Evolutionary conservation across 2,329 filamentous ascomycete genomes (phyloP).

Genomic region (Aureobasidium sp.): DNA sequence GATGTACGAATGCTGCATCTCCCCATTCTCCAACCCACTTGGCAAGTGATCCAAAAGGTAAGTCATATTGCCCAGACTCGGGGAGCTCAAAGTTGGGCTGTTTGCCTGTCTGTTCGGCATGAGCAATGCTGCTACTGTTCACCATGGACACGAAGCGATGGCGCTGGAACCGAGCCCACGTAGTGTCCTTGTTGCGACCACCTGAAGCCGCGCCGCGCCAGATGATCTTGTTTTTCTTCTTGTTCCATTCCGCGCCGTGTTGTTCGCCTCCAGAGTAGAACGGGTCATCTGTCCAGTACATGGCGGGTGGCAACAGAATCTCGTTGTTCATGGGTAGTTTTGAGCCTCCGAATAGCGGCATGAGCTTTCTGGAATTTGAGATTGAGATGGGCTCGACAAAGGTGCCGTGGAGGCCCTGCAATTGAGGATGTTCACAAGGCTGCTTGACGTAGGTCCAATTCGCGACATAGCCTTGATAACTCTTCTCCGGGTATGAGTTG

Average conservation of each 20-base stretch:
- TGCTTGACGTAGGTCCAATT: conserved; percentile 43
- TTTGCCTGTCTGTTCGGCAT: conserved; percentile 39
- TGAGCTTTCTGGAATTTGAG: conserved; percentile 36
- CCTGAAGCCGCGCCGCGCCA: conserved; percentile 46
- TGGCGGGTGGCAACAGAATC: conserved; percentile 44
- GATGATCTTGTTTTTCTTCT: conserved; percentile 36
- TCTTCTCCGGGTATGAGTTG: conserved; percentile 25
- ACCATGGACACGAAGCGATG: conserved; percentile 70
- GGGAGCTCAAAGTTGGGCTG: conserved; percentile 37
- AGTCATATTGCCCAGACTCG: conserved; percentile 32
- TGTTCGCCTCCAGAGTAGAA: conserved; percentile 37
- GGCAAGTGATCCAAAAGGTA: conserved; percentile 30
- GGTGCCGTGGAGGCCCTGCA: conserved; percentile 41
- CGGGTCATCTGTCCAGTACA: conserved; percentile 42
- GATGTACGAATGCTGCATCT: conserved; percentile 38
- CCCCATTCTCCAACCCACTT: conserved; percentile 35
- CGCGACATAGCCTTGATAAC: conserved; percentile 39
- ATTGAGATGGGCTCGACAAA: conserved; percentile 45
- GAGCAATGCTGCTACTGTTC: conserved; percentile 54
- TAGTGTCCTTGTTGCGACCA: conserved; percentile 43
- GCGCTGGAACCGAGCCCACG: conserved; percentile 67
- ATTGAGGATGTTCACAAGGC: conserved; percentile 39
- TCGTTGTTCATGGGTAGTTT: conserved; percentile 47
- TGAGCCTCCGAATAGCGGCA: conserved; percentile 45
- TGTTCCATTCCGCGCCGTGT: conserved; percentile 35